These are phyloP conservation scores for Kazachstania psychrophila DNA, from an alignment of 805 yeast genomes.

Conservation along the genomic window DNA sequence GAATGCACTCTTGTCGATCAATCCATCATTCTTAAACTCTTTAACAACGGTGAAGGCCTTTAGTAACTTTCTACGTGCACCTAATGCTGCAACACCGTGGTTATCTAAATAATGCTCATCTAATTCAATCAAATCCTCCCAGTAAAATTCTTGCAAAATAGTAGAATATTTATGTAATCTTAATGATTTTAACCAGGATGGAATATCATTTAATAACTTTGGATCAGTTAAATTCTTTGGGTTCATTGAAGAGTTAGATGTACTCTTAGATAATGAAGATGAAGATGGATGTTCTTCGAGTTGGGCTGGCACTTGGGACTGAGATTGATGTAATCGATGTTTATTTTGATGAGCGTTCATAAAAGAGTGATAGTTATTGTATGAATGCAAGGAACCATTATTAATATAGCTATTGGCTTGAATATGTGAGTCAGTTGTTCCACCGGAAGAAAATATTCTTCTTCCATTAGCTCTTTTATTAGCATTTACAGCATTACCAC, in stretches of 20 bases:
- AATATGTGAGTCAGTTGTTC: background rate
- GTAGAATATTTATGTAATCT: constrained; percentile 92
- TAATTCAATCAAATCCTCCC: constrained; percentile 71
- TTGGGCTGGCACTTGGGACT: background rate
- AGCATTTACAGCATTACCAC: background rate
- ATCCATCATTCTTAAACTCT: constrained; percentile 39
- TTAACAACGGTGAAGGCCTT: constrained; percentile 84
- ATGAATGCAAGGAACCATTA: constrained; percentile 1
- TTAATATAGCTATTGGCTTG: background rate
- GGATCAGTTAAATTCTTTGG: constrained; percentile 44
- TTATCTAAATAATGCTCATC: constrained; percentile 60
- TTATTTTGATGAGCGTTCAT: constrained; percentile 4
- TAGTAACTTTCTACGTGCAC: constrained; percentile 87
- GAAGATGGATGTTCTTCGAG: background rate
- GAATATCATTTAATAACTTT: constrained; percentile 62
- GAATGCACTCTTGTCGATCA: constrained; percentile 25
- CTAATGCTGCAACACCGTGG: constrained; percentile 85
- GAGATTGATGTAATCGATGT: background rate
- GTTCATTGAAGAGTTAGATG: constrained; percentile 31
- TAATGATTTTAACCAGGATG: constrained; percentile 84
- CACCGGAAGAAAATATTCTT: too few relatives aligned
- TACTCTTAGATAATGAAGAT: background rate
- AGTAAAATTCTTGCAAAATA: constrained; percentile 59
- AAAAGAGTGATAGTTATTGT: constrained; percentile 3
- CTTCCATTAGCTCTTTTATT: too few relatives aligned